A percentile compares a stretch with the other conserved stretches of the same genome.
Evolutionary conservation across 129 eudicot species (phyloP).

Genomic region (Silybum marianum): DNA sequence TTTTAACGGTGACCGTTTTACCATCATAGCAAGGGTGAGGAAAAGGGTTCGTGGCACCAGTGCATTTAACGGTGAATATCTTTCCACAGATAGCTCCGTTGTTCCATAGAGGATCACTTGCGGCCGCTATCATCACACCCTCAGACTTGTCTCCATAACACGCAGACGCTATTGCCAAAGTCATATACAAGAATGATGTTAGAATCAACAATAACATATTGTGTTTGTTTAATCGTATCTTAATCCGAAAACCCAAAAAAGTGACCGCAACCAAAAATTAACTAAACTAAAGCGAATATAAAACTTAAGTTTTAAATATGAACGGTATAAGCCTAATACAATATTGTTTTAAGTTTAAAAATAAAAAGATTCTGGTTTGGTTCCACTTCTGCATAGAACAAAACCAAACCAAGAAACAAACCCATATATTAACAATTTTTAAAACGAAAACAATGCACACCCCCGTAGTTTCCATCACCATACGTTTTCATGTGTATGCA

Average conservation of each 20-base stretch:
- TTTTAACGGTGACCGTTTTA: constrained; percentile 23
- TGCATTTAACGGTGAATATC: constrained; percentile 35
- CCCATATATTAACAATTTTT: too few species aligned
- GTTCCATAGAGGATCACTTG: constrained; percentile 38
- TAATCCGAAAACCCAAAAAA: neutral
- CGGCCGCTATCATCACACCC: constrained; percentile 39
- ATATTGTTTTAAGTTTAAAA: neutral
- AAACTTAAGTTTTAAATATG: neutral
- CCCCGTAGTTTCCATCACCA: too few species aligned
- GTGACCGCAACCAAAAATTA: neutral
- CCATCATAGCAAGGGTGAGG: constrained; percentile 45
- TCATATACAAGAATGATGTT: neutral
- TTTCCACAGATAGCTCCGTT: constrained; percentile 40
- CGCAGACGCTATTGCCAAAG: constrained; percentile 33
- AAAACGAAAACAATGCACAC: too few species aligned
- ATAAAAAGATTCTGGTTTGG: neutral
- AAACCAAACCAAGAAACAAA: neutral
- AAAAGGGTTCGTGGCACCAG: constrained; percentile 36
- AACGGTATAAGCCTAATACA: neutral
- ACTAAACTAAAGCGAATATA: neutral
- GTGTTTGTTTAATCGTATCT: neutral
- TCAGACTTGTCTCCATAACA: constrained; percentile 40
- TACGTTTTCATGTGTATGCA: neutral
- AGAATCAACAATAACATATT: neutral
- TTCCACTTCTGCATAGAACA: too few species aligned